A percentile compares a stretch with the other conserved stretches of the same genome.
Evolutionary conservation across 2,329 filamentous ascomycete species (phyloP).

Genomic region (Diaporthe sp.): DNA sequence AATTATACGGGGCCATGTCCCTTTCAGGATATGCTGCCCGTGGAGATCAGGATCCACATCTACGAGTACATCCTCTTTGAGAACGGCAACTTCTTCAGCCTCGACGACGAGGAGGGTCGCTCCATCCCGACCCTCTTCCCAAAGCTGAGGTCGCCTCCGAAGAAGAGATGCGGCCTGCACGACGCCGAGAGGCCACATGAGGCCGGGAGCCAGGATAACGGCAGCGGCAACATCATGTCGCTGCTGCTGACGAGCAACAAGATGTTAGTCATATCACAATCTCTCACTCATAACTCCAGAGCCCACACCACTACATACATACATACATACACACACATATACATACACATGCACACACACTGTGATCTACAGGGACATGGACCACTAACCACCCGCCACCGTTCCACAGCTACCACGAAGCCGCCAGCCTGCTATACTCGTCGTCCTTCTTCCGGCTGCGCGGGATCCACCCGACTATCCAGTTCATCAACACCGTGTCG

Average conservation of each 20-base stretch:
- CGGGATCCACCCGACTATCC: conserved; percentile 39
- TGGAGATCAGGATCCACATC: conserved; percentile 41
- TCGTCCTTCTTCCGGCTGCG: conserved; percentile 42
- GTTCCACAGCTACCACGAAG: conserved; percentile 35
- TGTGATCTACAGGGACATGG: not conserved
- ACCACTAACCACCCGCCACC: conserved; percentile 12
- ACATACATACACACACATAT: not conserved
- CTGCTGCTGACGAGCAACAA: conserved; percentile 38
- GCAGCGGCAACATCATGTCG: conserved; percentile 38
- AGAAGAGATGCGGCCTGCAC: conserved; percentile 3
- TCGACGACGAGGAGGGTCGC: conserved; percentile 40
- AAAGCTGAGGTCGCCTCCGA: conserved; percentile 36
- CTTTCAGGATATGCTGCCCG: conserved; percentile 36
- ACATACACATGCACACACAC: not conserved
- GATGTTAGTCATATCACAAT: conserved; percentile 34
- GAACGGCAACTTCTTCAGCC: conserved; percentile 41
- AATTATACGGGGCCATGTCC: conserved; percentile 32
- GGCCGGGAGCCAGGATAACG: not conserved
- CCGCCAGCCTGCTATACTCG: conserved; percentile 38
- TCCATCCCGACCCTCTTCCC: conserved; percentile 40
- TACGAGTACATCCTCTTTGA: conserved; percentile 42
- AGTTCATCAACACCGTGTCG: conserved; percentile 39
- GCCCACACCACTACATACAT: not conserved
- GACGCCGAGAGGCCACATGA: conserved; percentile 12
- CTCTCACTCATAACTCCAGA: not conserved